A percentile compares a stretch with the other conserved stretches of the same genome.
Conservation (phyloP, 306 rosid species). For the Casuarina glauca region DNA sequence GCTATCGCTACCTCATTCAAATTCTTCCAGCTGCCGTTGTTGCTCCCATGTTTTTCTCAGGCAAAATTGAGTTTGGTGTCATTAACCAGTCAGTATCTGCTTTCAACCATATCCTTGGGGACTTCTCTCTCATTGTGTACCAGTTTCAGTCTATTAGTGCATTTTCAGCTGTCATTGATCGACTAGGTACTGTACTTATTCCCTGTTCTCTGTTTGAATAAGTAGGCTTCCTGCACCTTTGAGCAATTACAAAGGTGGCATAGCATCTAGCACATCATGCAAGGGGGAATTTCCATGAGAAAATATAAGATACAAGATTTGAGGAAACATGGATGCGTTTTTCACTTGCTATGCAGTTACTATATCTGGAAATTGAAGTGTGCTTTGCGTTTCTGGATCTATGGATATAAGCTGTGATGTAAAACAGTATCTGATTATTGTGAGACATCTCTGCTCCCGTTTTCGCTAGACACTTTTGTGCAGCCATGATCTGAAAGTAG, state of each 20-base stretch:
- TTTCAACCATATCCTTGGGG: slow-evolving; percentile 91
- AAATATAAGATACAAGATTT: background rate
- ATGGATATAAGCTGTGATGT: background rate
- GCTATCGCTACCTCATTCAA: slow-evolving; percentile 90
- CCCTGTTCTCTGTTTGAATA: slow-evolving; percentile 21
- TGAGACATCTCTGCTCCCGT: background rate
- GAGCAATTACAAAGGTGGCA: background rate
- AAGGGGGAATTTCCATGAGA: background rate
- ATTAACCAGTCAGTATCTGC: slow-evolving; percentile 97
- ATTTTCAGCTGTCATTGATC: slow-evolving; percentile 94
- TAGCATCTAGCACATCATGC: background rate
- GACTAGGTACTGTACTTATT: slow-evolving; percentile 62
- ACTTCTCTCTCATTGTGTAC: slow-evolving; percentile 87
- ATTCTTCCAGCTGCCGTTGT: slow-evolving; percentile 98
- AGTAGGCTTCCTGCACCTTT: slow-evolving; percentile 6
- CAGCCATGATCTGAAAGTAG: background rate
- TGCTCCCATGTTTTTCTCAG: slow-evolving; percentile 96
- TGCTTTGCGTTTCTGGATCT: background rate
- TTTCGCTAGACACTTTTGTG: background rate
- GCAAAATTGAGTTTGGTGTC: slow-evolving; percentile 97
- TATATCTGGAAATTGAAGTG: background rate
- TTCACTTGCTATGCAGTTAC: slow-evolving; percentile 8
- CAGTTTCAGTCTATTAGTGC: slow-evolving; percentile 93
- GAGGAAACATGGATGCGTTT: slow-evolving; percentile 17
- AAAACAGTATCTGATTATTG: background rate